These are phyloP conservation scores for Hydnomerulius pinastri DNA, from an alignment of 768 basidiomycete genomes.

Conservation along the genomic window DNA sequence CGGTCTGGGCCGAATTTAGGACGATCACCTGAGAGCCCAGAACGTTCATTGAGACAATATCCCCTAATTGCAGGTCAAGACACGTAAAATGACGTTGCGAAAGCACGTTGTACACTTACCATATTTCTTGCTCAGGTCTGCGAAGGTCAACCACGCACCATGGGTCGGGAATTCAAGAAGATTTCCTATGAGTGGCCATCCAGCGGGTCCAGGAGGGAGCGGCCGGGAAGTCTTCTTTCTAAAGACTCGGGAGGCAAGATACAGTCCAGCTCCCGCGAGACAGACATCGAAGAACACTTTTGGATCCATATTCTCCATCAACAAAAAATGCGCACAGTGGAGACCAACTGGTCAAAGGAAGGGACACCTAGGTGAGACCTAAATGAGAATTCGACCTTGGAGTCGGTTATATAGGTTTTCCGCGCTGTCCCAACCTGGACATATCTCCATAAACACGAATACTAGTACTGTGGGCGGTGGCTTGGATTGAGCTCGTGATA, in stretches of 20 bases:
- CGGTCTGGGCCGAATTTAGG: slow-evolving; percentile 45
- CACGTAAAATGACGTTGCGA: neutral
- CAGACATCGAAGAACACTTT: slow-evolving; percentile 5
- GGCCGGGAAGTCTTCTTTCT: neutral
- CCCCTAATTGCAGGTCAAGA: slow-evolving; percentile 21
- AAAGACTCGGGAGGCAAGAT: neutral
- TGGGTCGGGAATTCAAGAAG: slow-evolving; percentile 55
- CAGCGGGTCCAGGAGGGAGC: slow-evolving; percentile 13
- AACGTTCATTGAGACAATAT: slow-evolving; percentile 16
- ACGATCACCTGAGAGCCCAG: slow-evolving; percentile 49
- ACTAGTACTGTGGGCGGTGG: no score
- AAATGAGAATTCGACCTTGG: no score
- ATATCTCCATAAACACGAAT: no score
- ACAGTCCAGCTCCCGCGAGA: slow-evolving; percentile 13
- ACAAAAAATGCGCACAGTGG: no score
- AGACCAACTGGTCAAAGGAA: neutral
- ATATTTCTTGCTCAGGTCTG: slow-evolving; percentile 39
- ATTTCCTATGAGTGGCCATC: slow-evolving; percentile 50
- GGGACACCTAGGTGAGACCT: no score
- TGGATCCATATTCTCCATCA: neutral
- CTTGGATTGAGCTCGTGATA: no score
- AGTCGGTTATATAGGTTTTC: no score
- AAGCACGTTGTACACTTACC: slow-evolving; percentile 35
- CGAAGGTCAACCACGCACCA: slow-evolving; percentile 52
- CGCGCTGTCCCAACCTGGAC: no score